These are phyloP conservation scores for Ettlia oleoabundans DNA, from an alignment of 139 green algal species.

Conservation along the genomic window DNA sequence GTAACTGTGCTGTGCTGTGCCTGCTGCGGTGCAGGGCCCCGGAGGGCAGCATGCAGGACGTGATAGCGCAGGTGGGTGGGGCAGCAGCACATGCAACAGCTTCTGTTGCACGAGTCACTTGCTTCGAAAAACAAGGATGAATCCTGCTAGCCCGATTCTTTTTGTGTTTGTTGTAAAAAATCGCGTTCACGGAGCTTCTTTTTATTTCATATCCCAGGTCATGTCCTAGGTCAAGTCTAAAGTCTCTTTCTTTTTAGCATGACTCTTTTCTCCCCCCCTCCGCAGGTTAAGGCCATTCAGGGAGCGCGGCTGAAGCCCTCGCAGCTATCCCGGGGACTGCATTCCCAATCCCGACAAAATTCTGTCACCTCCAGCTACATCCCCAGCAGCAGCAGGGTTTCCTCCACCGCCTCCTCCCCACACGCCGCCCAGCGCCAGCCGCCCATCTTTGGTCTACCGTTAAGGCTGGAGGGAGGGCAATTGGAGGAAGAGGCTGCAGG, in stretches of 20 bases:
- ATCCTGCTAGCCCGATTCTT: no score
- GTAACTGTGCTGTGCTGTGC: no score
- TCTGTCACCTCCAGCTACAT: not conserved
- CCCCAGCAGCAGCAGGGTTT: not conserved
- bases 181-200: no score
- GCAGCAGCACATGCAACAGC: no score
- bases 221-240: no score
- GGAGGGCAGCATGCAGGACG: slow-evolving; percentile 8
- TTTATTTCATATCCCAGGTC: no score
- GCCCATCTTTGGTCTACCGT: not conserved
- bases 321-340: slow-evolving; percentile 4
- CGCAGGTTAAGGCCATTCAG: slow-evolving; percentile 4
- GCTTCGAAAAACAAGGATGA: no score
- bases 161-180: no score
- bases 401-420: not conserved
- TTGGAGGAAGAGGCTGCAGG: not conserved
- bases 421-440: not conserved
- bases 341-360: not conserved
- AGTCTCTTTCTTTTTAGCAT: no score
- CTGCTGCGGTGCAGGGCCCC: not conserved
- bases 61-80: no score
- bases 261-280: no score
- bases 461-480: not conserved
- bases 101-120: no score
- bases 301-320: slow-evolving; percentile 22